Percentiles rank a stretch among this genome's conserved stretches.
Evolutionary conservation across 2,329 filamentous ascomycete genomes (phyloP).

Genomic region (Simplicillium aogashimaense): DNA sequence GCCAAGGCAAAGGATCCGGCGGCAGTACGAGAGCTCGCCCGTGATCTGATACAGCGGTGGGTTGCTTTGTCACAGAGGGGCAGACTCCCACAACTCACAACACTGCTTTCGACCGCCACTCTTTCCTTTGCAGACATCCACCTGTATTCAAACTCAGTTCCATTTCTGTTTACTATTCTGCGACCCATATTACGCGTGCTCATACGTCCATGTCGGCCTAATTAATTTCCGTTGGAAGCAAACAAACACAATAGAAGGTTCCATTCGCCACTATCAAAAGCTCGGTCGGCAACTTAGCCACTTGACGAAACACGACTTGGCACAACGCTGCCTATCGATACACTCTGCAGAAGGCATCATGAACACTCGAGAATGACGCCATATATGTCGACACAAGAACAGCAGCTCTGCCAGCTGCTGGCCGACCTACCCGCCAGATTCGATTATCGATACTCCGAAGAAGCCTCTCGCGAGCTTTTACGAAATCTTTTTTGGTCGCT

Average conservation of each 20-base stretch:
- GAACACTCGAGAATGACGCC: slow-evolving; percentile 34
- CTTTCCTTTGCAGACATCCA: background rate
- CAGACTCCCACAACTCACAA: too few relatives aligned
- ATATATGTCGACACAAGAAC: slow-evolving; percentile 58
- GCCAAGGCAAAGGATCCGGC: too few relatives aligned
- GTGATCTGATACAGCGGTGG: too few relatives aligned
- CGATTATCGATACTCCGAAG: slow-evolving; percentile 64
- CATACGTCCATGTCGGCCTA: too few relatives aligned
- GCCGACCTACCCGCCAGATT: slow-evolving; percentile 65
- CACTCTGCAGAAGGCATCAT: slow-evolving; percentile 2
- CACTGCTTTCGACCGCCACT: background rate
- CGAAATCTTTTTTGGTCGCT: slow-evolving; percentile 80
- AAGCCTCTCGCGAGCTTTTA: slow-evolving; percentile 63
- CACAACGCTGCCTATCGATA: background rate
- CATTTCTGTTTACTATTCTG: too few relatives aligned
- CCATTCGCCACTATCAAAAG: too few relatives aligned
- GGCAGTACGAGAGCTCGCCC: too few relatives aligned
- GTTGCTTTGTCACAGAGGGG: too few relatives aligned
- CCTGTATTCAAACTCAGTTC: background rate
- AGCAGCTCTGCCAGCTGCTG: slow-evolving; percentile 74
- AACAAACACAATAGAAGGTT: too few relatives aligned
- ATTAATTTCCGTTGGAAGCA: too few relatives aligned
- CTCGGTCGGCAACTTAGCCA: background rate
- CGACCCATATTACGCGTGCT: too few relatives aligned
- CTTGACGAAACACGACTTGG: background rate